Base-by-base conservation (phyloP, 352 stramenopile species). In the Phytophthora cajani region DNA sequence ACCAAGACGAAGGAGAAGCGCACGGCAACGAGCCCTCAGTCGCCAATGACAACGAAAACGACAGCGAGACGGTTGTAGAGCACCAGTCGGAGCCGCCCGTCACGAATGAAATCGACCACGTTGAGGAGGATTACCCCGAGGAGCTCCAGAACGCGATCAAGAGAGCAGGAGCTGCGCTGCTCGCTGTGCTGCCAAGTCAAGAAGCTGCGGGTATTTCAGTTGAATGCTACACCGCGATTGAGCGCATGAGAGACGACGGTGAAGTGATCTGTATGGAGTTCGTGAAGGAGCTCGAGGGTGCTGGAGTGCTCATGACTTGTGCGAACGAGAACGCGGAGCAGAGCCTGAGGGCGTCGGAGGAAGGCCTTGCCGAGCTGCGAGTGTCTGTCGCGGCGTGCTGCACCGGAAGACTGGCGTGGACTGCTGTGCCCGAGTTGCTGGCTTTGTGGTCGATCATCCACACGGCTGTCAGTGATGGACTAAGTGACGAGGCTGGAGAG, bases 361-460 rank as follows among this genome's bases (percentile, higher is more conserved):
- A 52, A 4, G 25, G 60, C 44, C 57, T 71, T 11, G 64, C 64
- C 14, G 64, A 71, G 36, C 21, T 71, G 19, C 64, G 64, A 23
- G 64, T 59, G 23, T 47, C 57, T 42, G n/a, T 51, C 10, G 64
- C 64, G 9, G 25, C 56, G 2, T 66, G 64, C 8, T 66, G 47
- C 11, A 50, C 40, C 46, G 58, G 56, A 12, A 61, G 19, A 47
- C 9, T 65, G 14, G n/a, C 58, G 2, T 65, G 47, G 58, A 51
- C 27, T 4, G 56, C 57, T 11, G 5, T 67, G 10, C 49, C 64
- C 6, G 56, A 71, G 17, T 44, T 71, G 8, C 30, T 71, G 12
- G 64, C 64, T 10, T 58, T 71, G 23, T 71, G 64, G 64, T 54
- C 64, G 17, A 44, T 71, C 10, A 50, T 71, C 1, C 64, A 71